A percentile compares a stretch with the other conserved stretches of the same genome.
Conservation (phyloP, 495 filamentous ascomycete species). For the Penicillium cataractarum region DNA sequence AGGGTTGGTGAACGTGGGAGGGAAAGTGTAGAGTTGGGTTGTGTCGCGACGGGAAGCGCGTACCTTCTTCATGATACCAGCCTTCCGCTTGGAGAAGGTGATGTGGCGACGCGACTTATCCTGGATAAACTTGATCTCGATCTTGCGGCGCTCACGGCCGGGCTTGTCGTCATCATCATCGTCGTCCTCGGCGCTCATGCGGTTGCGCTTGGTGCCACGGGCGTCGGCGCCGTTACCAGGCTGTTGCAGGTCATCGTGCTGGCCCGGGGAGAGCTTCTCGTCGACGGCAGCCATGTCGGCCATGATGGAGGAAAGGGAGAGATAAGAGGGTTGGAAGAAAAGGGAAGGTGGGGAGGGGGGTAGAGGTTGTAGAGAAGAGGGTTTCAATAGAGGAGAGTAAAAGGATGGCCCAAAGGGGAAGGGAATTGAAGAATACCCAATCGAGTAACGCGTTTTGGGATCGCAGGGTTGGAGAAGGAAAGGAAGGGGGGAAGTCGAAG, state of each 20-base stretch:
- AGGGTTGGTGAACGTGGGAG: not conserved
- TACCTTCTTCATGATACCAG: constrained; percentile 99
- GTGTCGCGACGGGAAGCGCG: constrained; percentile 39
- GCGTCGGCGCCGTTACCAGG: constrained; percentile 62
- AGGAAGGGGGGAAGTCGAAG: constrained; percentile 44
- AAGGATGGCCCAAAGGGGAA: constrained; percentile 52
- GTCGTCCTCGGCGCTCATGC: constrained; percentile 88
- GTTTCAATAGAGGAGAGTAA: constrained; percentile 19
- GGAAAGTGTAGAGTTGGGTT: constrained; percentile 1
- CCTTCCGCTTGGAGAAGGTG: constrained; percentile 99
- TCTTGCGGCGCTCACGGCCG: constrained; percentile 97
- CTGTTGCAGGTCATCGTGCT: constrained; percentile 54
- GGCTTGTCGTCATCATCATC: constrained; percentile 99
- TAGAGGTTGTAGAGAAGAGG: not conserved
- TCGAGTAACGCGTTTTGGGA: constrained; percentile 58
- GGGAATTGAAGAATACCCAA: constrained; percentile 51
- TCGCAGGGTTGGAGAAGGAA: constrained; percentile 48
- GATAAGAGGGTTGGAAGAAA: no score
- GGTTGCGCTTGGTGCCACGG: constrained; percentile 88
- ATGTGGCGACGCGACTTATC: constrained; percentile 99
- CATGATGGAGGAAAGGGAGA: constrained; percentile 36
- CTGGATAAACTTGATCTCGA: constrained; percentile 99
- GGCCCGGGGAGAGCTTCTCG: constrained; percentile 52
- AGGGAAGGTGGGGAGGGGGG: not conserved
- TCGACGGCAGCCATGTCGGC: constrained; percentile 53